Base-by-base conservation (phyloP, 805 yeast species). In the Peterozyma xylosa region DNA sequence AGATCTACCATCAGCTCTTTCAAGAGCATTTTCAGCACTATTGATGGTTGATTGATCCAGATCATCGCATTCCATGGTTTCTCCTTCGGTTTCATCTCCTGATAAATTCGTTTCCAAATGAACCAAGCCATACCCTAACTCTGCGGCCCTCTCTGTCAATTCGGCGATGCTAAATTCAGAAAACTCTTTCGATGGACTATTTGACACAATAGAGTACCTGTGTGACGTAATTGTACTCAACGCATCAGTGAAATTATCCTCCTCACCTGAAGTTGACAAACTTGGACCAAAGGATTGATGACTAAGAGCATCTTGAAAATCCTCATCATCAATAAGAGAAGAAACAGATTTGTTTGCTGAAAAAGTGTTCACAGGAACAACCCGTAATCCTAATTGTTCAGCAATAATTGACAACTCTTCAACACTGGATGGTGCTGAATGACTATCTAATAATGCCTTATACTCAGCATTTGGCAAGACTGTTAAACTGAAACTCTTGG, bases 381-480 rank as follows among this genome's bases (percentile, higher is more conserved):
- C 36, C 7, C 39, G 16, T 33, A 42, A 45, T 17, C 48, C 48
- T 15, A 45, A 29, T 35, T 30, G 33, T 29, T 16, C 35, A n/a
- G 47, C 47, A 10, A 39, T 33, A 37, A 33, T 11, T 10, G 34
- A 41, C 21, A 47, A 36, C 29, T 41, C 45, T 3, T 43, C 47
- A 5, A 16, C 17, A 3, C 38, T 44, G 5, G 37, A 43, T 13
- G 16, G 33, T 17, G n/a, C 3, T 10, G 15, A 11, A 45, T 47
- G 16, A 34, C 53, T 58, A 36, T 57, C 60, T 41, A 69, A 47
- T 17, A 72, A 51, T 1, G 53, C 43, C 39, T 57, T 59, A 49
- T 70, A 73, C 44, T 73, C 78, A 0, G 69, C 74, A 5, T 57
- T 49, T 1, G 78, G 67, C 37, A 75, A 48, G 1, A 74, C 69